A percentile compares a stretch with the other conserved stretches of the same genome.
Evolutionary conservation across 225 moss, liverwort and hornwort genomes (phyloP).

Genomic region (Takakia lepidozioides): DNA sequence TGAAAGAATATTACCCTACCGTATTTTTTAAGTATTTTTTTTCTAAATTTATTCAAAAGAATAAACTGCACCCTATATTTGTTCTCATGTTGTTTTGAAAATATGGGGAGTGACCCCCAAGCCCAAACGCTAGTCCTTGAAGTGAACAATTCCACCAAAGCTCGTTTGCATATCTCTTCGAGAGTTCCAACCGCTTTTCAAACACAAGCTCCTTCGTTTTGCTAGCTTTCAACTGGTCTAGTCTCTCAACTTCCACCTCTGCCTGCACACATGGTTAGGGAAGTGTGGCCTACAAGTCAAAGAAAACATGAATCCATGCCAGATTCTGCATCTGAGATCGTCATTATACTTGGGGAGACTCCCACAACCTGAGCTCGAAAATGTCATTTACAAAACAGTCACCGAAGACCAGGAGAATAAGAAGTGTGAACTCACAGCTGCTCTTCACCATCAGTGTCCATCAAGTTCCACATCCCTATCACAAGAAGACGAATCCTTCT

Average conservation of each 20-base stretch:
- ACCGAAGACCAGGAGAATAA: too few relatives aligned
- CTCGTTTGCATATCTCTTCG: conserved; percentile 76
- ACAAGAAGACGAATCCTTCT: too few relatives aligned
- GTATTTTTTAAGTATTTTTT: too few relatives aligned
- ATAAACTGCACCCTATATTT: too few relatives aligned
- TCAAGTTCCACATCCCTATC: conserved; percentile 57
- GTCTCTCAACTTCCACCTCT: conserved; percentile 73
- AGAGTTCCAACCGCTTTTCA: conserved; percentile 78
- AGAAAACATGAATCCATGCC: background rate
- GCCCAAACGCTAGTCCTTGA: conserved; percentile 46
- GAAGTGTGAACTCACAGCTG: conserved; percentile 16
- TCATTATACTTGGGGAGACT: background rate
- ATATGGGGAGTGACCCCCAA: too few relatives aligned
- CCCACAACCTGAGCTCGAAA: too few relatives aligned
- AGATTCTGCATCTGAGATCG: background rate
- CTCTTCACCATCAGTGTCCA: conserved; percentile 53
- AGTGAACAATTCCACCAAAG: conserved; percentile 77
- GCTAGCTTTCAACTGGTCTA: conserved; percentile 66
- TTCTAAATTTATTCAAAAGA: too few relatives aligned
- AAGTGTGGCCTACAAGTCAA: conserved; percentile 1
- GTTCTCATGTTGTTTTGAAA: too few relatives aligned
- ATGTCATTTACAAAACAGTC: too few relatives aligned
- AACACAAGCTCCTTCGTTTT: conserved; percentile 94
- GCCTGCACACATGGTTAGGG: conserved; percentile 31
- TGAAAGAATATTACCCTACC: too few relatives aligned